phyloP scores from a whole-genome alignment of 129 eudicot genomes.

The Centella asiatica region DNA sequence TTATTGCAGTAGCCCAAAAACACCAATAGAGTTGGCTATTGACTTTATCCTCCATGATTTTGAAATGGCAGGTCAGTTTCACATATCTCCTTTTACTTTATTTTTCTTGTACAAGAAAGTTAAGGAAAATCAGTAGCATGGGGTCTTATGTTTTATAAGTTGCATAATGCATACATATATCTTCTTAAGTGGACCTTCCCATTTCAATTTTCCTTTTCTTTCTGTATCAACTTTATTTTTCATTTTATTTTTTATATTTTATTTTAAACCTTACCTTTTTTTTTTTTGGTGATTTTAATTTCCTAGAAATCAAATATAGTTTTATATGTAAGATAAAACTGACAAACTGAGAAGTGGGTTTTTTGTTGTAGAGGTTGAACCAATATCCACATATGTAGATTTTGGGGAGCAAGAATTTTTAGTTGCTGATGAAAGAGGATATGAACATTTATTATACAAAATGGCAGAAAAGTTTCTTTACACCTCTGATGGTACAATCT shows the following conservation, averaged over 20 bases:
- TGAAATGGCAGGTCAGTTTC: constrained; percentile 87
- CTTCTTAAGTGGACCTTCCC: neutral
- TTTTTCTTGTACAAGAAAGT: neutral
- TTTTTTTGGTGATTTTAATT: no score
- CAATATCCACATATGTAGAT: constrained; percentile 85
- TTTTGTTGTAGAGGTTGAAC: constrained; percentile 70
- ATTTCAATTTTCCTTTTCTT: neutral
- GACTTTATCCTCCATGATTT: constrained; percentile 96
- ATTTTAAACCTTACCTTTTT: no score
- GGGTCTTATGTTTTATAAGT: constrained; percentile 11
- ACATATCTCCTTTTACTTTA: neutral
- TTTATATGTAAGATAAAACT: neutral
- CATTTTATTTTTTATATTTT: no score
- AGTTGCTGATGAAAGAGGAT: constrained; percentile 94
- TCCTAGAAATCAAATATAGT: constrained; percentile 3
- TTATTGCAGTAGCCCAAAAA: constrained; percentile 42
- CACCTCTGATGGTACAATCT: constrained; percentile 52
- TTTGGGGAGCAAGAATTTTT: constrained; percentile 76
- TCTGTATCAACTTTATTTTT: no score
- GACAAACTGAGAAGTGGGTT: constrained; percentile 4
- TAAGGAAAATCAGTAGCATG: constrained; percentile 3
- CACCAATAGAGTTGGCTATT: constrained; percentile 86
- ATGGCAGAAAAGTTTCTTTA: constrained; percentile 60
- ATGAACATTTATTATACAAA: constrained; percentile 56
- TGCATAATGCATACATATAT: neutral